Conservation (phyloP, 352 stramenopile species). For the Globisporangium splendens region DNA sequence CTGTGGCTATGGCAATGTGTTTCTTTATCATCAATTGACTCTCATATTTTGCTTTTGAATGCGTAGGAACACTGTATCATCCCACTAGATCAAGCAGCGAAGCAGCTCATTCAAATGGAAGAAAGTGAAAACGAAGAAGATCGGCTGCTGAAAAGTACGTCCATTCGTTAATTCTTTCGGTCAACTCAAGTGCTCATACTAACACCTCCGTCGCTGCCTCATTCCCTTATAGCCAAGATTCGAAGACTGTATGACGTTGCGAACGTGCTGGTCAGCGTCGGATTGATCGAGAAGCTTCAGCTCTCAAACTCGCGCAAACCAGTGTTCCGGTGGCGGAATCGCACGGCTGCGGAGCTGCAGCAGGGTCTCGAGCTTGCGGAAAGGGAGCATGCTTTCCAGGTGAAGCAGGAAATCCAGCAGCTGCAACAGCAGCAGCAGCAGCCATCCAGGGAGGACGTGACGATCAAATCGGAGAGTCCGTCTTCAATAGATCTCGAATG, state of each 20-base stretch:
- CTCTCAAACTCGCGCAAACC: conserved; percentile 80
- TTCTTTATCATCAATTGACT: not conserved
- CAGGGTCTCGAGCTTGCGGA: conserved; percentile 5
- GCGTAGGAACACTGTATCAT: conserved; percentile 87
- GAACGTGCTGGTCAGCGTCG: conserved; percentile 93
- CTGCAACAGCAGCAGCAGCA: conserved; percentile 9
- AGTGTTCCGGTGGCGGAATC: conserved; percentile 76
- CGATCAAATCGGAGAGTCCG: not conserved
- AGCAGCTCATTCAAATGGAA: conserved; percentile 91
- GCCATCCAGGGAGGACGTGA: not conserved
- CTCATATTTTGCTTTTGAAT: not conserved
- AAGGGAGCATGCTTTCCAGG: conserved; percentile 11
- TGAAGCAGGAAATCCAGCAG: conserved; percentile 15
- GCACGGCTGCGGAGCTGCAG: conserved; percentile 17
- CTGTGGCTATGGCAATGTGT: not conserved
- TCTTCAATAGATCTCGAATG: conserved; percentile 12
- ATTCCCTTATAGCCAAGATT: conserved; percentile 81
- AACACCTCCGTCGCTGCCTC: not conserved
- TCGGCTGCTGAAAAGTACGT: conserved; percentile 76
- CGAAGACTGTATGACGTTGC: conserved; percentile 97
- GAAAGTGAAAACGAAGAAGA: conserved; percentile 73
- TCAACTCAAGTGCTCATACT: not conserved
- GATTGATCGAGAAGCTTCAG: conserved; percentile 90
- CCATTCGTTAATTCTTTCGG: not conserved
- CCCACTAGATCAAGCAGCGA: conserved; percentile 90